A percentile compares a stretch with the other conserved stretches of the same genome.
These are phyloP conservation scores for Deinandra increscens DNA, from an alignment of 129 eudicot species.

Conservation along the genomic window DNA sequence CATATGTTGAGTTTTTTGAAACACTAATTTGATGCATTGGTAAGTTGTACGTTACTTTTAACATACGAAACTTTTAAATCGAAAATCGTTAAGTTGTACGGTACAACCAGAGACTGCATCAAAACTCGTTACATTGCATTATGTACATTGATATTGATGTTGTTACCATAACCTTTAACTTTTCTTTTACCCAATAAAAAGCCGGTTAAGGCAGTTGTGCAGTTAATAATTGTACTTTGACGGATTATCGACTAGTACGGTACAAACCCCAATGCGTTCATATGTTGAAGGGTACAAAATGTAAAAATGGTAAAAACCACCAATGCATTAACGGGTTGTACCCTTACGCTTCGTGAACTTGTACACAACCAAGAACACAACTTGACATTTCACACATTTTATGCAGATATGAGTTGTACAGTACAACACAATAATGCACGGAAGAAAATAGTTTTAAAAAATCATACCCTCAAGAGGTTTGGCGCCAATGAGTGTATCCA, in stretches of 20 bases:
- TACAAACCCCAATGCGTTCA: background rate
- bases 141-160: too few species aligned
- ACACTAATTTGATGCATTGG: too few species aligned
- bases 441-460: background rate
- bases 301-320: background rate
- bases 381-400: background rate
- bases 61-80: too few species aligned
- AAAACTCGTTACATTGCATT: too few species aligned
- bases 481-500: conserved; percentile 63
- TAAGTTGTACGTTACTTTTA: too few species aligned
- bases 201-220: background rate
- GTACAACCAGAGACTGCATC: too few species aligned
- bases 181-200: background rate
- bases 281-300: background rate
- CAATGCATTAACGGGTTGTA: too few species aligned
- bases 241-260: background rate
- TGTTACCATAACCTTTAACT: background rate
- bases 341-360: too few species aligned
- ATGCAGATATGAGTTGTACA: background rate
- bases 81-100: too few species aligned
- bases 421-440: conserved; percentile 19
- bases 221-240: background rate
- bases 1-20: too few species aligned
- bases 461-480: conserved; percentile 55
- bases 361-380: too few species aligned